Evolutionary conservation across 2,329 filamentous ascomycete genomes (phyloP).

Genomic region (Huntiella savannae): DNA sequence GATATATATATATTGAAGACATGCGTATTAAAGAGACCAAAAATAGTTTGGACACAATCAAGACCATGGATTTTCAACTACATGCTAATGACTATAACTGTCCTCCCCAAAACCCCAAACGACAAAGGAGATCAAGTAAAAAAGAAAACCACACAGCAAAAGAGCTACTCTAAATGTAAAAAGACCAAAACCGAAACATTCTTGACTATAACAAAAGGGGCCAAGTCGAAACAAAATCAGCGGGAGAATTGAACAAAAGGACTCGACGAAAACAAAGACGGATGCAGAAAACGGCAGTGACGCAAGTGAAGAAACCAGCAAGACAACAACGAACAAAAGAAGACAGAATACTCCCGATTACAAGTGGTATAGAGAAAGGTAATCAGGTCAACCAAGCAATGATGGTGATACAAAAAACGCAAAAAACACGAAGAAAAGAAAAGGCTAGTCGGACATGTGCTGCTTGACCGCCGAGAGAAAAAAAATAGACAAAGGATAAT

Average conservation of each 20-base stretch:
- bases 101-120: neutral
- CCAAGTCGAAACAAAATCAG: neutral
- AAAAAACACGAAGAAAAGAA: slow-evolving; percentile 9
- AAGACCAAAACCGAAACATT: neutral
- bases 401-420: neutral
- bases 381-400: too few species aligned
- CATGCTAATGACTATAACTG: too few species aligned
- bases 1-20: too few species aligned
- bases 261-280: neutral
- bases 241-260: neutral
- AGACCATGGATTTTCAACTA: too few species aligned
- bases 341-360: neutral
- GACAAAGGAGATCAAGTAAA: slow-evolving; percentile 1
- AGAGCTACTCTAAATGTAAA: neutral
- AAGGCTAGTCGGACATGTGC: slow-evolving; percentile 1
- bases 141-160: neutral
- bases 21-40: too few species aligned
- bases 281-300: neutral
- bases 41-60: too few species aligned
- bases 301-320: neutral
- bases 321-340: neutral
- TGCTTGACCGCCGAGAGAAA: slow-evolving; percentile 10
- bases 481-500: slow-evolving; percentile 13
- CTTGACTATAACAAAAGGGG: neutral
- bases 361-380: too few species aligned